phyloP scores from a whole-genome alignment of 805 yeast species.

The Sporopachydermia quercuum region DNA sequence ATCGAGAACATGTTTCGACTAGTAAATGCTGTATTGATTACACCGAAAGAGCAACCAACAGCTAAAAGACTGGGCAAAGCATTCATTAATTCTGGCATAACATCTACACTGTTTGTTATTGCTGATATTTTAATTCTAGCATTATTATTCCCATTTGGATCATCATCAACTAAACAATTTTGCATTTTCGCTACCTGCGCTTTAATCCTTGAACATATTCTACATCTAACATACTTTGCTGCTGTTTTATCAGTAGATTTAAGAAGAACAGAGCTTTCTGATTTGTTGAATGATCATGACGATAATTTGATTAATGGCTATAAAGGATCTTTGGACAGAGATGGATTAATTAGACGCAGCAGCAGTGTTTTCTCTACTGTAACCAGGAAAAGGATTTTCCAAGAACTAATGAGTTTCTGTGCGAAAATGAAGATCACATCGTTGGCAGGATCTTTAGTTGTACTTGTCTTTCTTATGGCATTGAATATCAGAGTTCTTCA shows the following conservation, averaged over 20 bases:
- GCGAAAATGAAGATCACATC: background rate
- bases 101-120: constrained; percentile 23
- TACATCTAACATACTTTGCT: constrained; percentile 50
- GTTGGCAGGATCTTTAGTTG: background rate
- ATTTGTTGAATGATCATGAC: constrained; percentile 22
- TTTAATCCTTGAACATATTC: constrained; percentile 39
- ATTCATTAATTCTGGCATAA: constrained; percentile 21
- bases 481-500: background rate
- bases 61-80: constrained; percentile 24
- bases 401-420: background rate
- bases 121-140: constrained; percentile 15
- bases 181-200: constrained; percentile 33
- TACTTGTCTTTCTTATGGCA: background rate
- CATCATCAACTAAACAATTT: constrained; percentile 22
- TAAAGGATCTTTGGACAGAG: background rate
- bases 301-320: constrained; percentile 10
- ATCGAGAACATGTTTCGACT: constrained; percentile 35
- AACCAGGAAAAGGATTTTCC: background rate
- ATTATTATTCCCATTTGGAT: constrained; percentile 17
- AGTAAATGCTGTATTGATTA: constrained; percentile 23
- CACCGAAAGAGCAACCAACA: constrained; percentile 28
- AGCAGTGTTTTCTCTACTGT: background rate
- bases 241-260: constrained; percentile 57
- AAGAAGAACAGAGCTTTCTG: constrained; percentile 45
- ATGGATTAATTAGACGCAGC: too few species aligned